A percentile compares a stretch with the other conserved stretches of the same genome.
Conservation (phyloP, 257 asterid genomes). For the Capsicum chinense region DNA sequence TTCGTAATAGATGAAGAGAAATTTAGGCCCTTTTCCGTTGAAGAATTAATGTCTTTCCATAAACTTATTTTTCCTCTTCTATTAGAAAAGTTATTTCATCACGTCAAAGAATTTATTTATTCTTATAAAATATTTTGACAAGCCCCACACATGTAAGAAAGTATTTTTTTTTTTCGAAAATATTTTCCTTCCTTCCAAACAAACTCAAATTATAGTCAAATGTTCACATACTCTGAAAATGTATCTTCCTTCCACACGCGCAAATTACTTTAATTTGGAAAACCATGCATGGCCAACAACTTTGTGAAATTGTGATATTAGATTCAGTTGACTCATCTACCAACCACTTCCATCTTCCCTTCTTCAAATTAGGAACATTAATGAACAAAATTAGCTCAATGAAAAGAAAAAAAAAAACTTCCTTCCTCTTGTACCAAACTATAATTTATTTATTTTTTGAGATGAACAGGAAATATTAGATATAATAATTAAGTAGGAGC, state of each 20-base stretch:
- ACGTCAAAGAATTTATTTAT: too few species aligned
- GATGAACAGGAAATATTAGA: too few species aligned
- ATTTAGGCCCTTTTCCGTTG: too few species aligned
- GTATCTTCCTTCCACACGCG: background rate
- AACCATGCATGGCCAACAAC: background rate
- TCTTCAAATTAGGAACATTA: background rate
- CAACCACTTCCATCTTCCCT: background rate
- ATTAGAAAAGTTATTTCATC: too few species aligned
- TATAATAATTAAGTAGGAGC: too few species aligned
- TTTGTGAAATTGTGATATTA: background rate
- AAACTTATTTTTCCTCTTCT: too few species aligned
- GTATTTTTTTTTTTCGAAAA: background rate
- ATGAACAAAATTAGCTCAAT: background rate
- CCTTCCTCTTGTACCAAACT: too few species aligned
- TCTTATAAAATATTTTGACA: too few species aligned
- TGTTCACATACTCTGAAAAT: background rate
- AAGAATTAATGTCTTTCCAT: too few species aligned
- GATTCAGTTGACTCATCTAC: background rate
- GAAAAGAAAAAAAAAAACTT: background rate
- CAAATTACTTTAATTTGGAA: constrained; percentile 7
- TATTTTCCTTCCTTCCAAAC: background rate
- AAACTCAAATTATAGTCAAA: background rate
- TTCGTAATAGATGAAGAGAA: too few species aligned
- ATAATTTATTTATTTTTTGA: too few species aligned
- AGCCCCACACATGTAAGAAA: too few species aligned